A percentile compares a stretch with the other conserved stretches of the same genome.
Evolutionary conservation across 1,139 yeast genomes (phyloP).

Genomic region (Kodamaea ohmeri): DNA sequence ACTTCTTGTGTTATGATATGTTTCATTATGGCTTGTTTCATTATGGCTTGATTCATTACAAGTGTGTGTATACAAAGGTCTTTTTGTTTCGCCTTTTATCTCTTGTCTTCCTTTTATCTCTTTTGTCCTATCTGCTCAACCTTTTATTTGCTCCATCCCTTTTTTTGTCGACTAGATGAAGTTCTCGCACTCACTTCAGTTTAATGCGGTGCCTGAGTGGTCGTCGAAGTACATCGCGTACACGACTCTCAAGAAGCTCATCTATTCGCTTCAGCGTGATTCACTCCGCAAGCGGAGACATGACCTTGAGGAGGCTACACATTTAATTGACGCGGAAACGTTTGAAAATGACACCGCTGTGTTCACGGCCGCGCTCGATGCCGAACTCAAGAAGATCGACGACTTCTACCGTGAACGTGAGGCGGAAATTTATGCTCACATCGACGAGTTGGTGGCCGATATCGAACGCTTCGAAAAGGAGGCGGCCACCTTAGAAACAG

Average conservation of each 20-base stretch:
- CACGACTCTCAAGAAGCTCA: slow-evolving; percentile 59
- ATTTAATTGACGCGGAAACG: slow-evolving; percentile 23
- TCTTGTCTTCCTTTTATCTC: too few species aligned
- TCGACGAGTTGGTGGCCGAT: slow-evolving; percentile 53
- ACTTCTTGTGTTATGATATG: too few species aligned
- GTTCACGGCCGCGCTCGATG: slow-evolving; percentile 53
- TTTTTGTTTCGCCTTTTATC: too few species aligned
- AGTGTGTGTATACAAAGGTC: too few species aligned
- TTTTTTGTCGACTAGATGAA: slow-evolving; percentile 56
- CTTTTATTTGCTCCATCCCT: neutral
- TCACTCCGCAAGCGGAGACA: slow-evolving; percentile 34
- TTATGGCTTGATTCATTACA: too few species aligned
- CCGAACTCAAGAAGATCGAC: slow-evolving; percentile 59
- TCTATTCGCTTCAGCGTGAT: slow-evolving; percentile 63
- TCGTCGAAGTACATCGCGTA: slow-evolving; percentile 66
- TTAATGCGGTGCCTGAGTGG: slow-evolving; percentile 79
- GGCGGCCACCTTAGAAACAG: slow-evolving; percentile 7
- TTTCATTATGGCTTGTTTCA: too few species aligned
- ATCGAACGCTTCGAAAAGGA: slow-evolving; percentile 41
- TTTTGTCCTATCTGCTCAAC: too few species aligned
- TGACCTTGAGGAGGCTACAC: slow-evolving; percentile 30
- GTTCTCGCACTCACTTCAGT: slow-evolving; percentile 69
- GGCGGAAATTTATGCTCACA: slow-evolving; percentile 42
- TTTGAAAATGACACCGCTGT: slow-evolving; percentile 27
- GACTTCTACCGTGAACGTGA: slow-evolving; percentile 57